A percentile compares a stretch with the other conserved stretches of the same genome.
phyloP scores from a whole-genome alignment of 495 filamentous ascomycete species.

The Xylaria scruposa region DNA sequence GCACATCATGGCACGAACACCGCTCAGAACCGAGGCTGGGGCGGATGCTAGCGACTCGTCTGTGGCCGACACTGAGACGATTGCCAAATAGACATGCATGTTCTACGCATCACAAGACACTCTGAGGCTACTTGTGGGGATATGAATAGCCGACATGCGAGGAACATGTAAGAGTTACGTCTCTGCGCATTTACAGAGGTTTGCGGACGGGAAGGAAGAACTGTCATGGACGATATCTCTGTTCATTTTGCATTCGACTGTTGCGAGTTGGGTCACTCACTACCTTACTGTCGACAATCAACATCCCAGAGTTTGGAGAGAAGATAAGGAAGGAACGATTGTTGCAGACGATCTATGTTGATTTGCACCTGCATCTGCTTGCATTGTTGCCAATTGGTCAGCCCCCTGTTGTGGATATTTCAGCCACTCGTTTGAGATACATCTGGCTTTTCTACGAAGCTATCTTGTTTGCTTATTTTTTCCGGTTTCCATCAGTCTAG shows the following conservation, averaged over 20 bases:
- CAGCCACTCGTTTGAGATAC: background rate
- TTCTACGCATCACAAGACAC: background rate
- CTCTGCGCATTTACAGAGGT: background rate
- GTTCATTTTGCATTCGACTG: background rate
- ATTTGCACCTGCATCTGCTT: background rate
- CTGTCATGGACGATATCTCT: background rate
- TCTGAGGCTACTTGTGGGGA: background rate
- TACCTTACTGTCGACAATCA: background rate
- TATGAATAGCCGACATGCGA: background rate
- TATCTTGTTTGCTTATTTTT: background rate
- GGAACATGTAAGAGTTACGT: background rate
- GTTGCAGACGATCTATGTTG: background rate
- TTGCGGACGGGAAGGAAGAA: background rate
- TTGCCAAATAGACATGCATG: background rate
- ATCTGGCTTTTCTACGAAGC: background rate
- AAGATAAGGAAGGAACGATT: background rate
- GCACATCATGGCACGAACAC: background rate
- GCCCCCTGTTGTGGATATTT: background rate
- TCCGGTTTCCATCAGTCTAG: background rate
- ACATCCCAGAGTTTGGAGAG: background rate
- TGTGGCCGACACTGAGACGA: background rate
- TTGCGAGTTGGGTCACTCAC: background rate
- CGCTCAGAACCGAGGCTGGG: background rate
- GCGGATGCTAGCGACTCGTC: background rate
- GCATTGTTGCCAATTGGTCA: background rate